phyloP scores from a whole-genome alignment of 495 filamentous ascomycete species.

The Aspergillus hancockii region DNA sequence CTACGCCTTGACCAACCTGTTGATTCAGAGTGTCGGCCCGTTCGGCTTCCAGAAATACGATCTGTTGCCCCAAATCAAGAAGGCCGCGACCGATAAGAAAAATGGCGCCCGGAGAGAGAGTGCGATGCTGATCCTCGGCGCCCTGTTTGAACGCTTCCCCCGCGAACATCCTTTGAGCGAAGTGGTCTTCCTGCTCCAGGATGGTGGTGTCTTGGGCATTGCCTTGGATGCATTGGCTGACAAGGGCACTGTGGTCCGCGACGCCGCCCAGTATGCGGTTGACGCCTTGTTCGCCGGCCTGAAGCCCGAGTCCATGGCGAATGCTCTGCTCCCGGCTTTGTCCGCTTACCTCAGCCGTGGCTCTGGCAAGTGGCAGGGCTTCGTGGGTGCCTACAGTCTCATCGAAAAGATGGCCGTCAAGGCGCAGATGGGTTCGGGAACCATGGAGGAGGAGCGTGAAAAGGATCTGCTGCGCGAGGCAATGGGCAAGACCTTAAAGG shows the following conservation, averaged over 20 bases:
- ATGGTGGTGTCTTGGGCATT: slow-evolving; percentile 68
- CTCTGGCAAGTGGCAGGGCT: slow-evolving; percentile 93
- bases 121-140: slow-evolving; percentile 92
- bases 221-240: slow-evolving; percentile 88
- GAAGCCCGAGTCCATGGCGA: slow-evolving; percentile 76
- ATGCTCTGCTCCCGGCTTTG: slow-evolving; percentile 74
- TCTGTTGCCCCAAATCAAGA: slow-evolving; percentile 68
- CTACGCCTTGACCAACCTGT: slow-evolving; percentile 77
- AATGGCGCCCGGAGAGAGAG: slow-evolving; percentile 82
- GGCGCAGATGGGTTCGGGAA: slow-evolving; percentile 79
- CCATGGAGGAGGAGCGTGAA: slow-evolving; percentile 74
- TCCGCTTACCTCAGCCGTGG: slow-evolving; percentile 72
- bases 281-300: slow-evolving; percentile 82
- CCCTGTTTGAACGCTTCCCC: slow-evolving; percentile 87
- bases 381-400: slow-evolving; percentile 77
- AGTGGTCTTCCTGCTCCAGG: slow-evolving; percentile 74
- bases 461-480: slow-evolving; percentile 87
- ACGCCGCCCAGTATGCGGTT: slow-evolving; percentile 90
- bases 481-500: slow-evolving; percentile 89
- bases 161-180: slow-evolving; percentile 76
- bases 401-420: slow-evolving; percentile 91
- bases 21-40: slow-evolving; percentile 76
- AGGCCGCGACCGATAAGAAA: slow-evolving; percentile 94
- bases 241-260: slow-evolving; percentile 84
- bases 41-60: slow-evolving; percentile 74